Conservation (phyloP, 2,329 filamentous ascomycete genomes). For the Alternaria burnsii region DNA sequence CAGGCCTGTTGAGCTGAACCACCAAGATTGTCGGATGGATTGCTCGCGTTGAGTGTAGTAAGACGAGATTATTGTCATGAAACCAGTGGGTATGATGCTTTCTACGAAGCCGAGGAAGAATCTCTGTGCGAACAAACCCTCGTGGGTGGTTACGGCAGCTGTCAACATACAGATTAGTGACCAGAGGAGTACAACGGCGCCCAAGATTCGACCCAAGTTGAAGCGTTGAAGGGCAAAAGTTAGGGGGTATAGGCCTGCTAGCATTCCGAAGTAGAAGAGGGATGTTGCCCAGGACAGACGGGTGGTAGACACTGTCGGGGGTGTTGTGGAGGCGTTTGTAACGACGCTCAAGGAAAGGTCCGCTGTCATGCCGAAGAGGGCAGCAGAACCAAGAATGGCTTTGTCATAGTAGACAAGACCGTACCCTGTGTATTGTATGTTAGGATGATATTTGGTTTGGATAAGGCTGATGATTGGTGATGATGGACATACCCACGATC, state of each 20-base stretch:
- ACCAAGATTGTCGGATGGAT: constrained; percentile 66
- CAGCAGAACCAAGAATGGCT: constrained; percentile 77
- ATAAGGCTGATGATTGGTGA: background rate
- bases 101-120: constrained; percentile 67
- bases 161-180: constrained; percentile 72
- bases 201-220: constrained; percentile 70
- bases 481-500: constrained; percentile 50
- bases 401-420: constrained; percentile 77
- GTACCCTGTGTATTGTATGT: constrained; percentile 55
- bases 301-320: constrained; percentile 68
- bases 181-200: constrained; percentile 71
- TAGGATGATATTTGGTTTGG: background rate
- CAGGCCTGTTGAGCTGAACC: constrained; percentile 67
- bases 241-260: constrained; percentile 77
- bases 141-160: constrained; percentile 69
- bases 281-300: constrained; percentile 80
- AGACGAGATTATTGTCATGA: constrained; percentile 61
- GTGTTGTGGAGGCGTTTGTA: constrained; percentile 59
- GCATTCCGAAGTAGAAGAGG: constrained; percentile 82
- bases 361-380: constrained; percentile 77
- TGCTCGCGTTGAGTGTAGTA: constrained; percentile 56
- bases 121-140: constrained; percentile 66
- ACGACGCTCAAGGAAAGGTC: constrained; percentile 68
- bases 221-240: constrained; percentile 75
- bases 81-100: constrained; percentile 64